A percentile compares a stretch with the other conserved stretches of the same genome.
Evolutionary conservation across 352 stramenopile species (phyloP).

Genomic region (Phytopythium kandeliae): DNA sequence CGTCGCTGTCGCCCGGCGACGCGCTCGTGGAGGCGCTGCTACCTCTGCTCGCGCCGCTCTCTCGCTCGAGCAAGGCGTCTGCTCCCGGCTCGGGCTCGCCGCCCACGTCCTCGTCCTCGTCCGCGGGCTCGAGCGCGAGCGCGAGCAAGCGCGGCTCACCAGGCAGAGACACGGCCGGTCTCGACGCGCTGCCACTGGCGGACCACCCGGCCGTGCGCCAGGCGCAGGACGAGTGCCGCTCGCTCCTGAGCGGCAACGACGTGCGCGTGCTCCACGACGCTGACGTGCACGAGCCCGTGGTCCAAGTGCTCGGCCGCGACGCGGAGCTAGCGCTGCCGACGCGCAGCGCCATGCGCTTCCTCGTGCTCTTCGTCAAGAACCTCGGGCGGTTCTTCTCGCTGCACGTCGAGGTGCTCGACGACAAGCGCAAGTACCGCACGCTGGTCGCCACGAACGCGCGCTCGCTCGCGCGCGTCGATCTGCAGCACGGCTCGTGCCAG

Average conservation of each 20-base stretch:
- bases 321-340: constrained; percentile 65
- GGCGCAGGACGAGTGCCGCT: constrained; percentile 55
- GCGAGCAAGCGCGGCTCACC: not conserved
- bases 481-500: constrained; percentile 26
- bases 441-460: constrained; percentile 67
- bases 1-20: constrained; percentile 51
- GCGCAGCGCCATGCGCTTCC: constrained; percentile 69
- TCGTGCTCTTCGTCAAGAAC: constrained; percentile 82
- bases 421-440: constrained; percentile 55
- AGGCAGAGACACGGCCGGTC: constrained; percentile 10
- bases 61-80: not conserved
- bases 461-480: constrained; percentile 56
- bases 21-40: constrained; percentile 56
- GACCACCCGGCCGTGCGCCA: constrained; percentile 44
- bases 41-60: constrained; percentile 15
- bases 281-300: constrained; percentile 71
- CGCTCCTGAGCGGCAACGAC: constrained; percentile 59
- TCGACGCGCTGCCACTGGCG: constrained; percentile 33
- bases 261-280: constrained; percentile 65
- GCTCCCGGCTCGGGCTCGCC: not conserved
- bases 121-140: too few species aligned
- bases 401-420: constrained; percentile 61
- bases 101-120: not conserved
- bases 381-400: constrained; percentile 72
- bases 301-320: constrained; percentile 64